Base-by-base conservation (phyloP, 139 green algal species). In the Tetradesmus obliquus region DNA sequence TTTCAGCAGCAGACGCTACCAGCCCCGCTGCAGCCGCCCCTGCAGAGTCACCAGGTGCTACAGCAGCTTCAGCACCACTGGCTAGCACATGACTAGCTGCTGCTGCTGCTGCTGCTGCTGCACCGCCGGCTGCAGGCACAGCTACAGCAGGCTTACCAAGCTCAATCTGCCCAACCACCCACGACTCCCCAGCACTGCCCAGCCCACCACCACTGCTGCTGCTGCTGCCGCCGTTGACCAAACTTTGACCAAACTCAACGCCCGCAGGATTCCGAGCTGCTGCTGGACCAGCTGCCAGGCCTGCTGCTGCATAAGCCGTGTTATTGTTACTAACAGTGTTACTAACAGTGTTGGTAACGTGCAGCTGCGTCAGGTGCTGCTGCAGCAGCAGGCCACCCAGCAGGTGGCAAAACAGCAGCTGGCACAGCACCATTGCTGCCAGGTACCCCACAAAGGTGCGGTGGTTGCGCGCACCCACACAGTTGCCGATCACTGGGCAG, bases 401-500 rank as follows among this genome's bases (percentile, higher is more conserved):
- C 17, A 89, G 82, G 15, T 88, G 51, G 9, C n/a, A 24, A 45
- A 90, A 90, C 53, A 90, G 55, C 53, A 90, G 45, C 82, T 92
- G 90, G 19, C 69, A 53, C 2, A 79, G 22, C 3, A 90, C 2
- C 76, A 92, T 51, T 3, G 55, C 32, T 15, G 93, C 71, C 10
- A 97, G 90, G 22, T 96, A 96, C 1, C 53, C 69, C 0, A 94
- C 91, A 94, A 97, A 98, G 86, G 96, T 97, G 22, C 95, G 90
- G 88, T 98, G 96, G 94, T 98, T 98, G 76, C 94, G 86, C 0
- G 82, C 60, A 0, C 93, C 96, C 22, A 98, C 93, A 90, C 96
- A 98, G 85, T 94, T 97, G 76, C 94, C 95, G 13, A 98, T 90
- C 0, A 95, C 94, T 17, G 91, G 93, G 90, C 97, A 98, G 91